These are phyloP conservation scores for Botrytis hyacinthi DNA, from an alignment of 2,329 filamentous ascomycete species.

Conservation along the genomic window DNA sequence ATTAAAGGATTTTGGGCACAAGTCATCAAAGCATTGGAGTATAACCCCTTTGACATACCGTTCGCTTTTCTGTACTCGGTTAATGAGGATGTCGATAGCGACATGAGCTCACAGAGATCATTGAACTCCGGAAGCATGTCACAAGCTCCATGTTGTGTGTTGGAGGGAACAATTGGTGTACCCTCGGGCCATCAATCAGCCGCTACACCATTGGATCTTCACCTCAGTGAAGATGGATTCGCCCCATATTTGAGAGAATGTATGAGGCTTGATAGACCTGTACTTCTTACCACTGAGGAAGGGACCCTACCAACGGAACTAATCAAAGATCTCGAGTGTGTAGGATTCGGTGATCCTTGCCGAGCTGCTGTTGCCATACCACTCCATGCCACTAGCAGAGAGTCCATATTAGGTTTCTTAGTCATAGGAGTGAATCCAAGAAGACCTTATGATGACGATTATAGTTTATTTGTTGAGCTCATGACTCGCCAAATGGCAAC, in stretches of 20 bases:
- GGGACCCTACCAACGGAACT: slow-evolving; percentile 64
- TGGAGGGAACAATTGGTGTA: slow-evolving; percentile 72
- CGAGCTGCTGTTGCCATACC: slow-evolving; percentile 73
- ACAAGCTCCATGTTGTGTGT: slow-evolving; percentile 60
- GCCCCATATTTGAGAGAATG: slow-evolving; percentile 73
- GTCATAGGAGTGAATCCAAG: slow-evolving; percentile 77
- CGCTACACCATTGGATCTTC: slow-evolving; percentile 63
- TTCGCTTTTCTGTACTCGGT: slow-evolving; percentile 78
- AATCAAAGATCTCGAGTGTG: slow-evolving; percentile 65
- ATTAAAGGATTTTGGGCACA: slow-evolving; percentile 72
- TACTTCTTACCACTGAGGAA: slow-evolving; percentile 65
- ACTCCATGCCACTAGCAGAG: slow-evolving; percentile 71
- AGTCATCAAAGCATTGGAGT: slow-evolving; percentile 66
- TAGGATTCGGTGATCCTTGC: slow-evolving; percentile 70
- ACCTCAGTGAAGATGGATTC: slow-evolving; percentile 68
- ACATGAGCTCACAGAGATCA: slow-evolving; percentile 55
- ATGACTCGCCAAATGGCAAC: slow-evolving; percentile 74
- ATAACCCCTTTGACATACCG: slow-evolving; percentile 67
- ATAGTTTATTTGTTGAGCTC: slow-evolving; percentile 72
- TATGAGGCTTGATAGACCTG: slow-evolving; percentile 65
- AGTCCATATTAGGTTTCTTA: slow-evolving; percentile 73
- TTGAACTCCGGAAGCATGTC: slow-evolving; percentile 65
- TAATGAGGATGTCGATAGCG: slow-evolving; percentile 67
- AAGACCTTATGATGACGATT: slow-evolving; percentile 77
- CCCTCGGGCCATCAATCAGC: slow-evolving; percentile 61